Conservation (phyloP, 2,329 filamentous ascomycete species). For the Alternaria burnsii region DNA sequence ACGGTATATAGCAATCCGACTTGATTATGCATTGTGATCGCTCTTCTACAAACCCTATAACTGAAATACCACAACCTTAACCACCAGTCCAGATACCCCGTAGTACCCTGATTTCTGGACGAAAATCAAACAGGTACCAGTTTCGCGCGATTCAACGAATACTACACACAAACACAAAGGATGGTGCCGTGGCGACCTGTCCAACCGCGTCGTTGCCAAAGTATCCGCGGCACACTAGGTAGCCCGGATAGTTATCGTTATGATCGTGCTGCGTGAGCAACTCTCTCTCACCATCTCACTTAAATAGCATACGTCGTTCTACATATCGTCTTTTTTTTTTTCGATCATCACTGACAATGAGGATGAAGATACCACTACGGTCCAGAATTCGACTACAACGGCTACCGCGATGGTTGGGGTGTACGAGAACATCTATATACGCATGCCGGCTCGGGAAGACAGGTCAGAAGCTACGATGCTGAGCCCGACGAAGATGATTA, state of each 20-base stretch:
- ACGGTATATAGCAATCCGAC: background rate
- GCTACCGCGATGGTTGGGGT: background rate
- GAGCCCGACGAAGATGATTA: background rate
- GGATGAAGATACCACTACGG: background rate
- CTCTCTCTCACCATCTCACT: background rate
- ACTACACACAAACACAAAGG: background rate
- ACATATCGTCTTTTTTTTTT: background rate
- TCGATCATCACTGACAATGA: background rate
- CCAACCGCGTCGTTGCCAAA: background rate
- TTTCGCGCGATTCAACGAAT: too few species aligned
- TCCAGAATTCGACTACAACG: background rate
- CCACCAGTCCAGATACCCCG: background rate
- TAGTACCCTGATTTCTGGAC: background rate
- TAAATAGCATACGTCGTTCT: background rate
- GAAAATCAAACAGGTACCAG: too few species aligned
- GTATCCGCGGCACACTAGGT: background rate
- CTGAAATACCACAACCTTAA: background rate
- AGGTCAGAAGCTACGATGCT: background rate
- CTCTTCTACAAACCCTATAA: background rate
- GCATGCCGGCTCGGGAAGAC: background rate
- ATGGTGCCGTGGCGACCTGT: background rate
- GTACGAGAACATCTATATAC: constrained; percentile 1
- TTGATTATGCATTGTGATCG: background rate
- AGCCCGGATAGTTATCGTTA: background rate
- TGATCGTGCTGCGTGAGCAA: background rate